A percentile compares a stretch with the other conserved stretches of the same genome.
phyloP scores from a whole-genome alignment of 1,284 basidiomycete genomes.

The Ganoderma leucocontextum region DNA sequence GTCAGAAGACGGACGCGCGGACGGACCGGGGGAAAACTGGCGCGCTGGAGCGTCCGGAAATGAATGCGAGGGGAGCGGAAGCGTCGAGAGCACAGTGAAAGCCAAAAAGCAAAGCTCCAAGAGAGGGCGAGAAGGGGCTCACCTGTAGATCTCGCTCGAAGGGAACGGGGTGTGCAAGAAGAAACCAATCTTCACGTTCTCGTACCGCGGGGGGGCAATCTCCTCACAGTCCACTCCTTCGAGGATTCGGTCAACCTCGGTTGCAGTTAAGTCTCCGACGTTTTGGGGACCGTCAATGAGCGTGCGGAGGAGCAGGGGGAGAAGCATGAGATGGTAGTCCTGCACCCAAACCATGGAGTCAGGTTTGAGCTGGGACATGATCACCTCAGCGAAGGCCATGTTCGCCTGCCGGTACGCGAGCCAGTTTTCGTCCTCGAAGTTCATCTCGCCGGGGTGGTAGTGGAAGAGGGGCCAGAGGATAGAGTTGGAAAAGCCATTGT shows the following conservation, averaged over 20 bases:
- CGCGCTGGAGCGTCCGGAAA: constrained; percentile 7
- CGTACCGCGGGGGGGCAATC: constrained; percentile 49
- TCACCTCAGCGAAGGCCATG: constrained; percentile 91
- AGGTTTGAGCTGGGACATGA: constrained; percentile 78
- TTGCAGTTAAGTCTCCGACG: constrained; percentile 68
- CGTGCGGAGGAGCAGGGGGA: constrained; percentile 92
- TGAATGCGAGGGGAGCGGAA: constrained; percentile 16
- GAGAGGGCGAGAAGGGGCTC: constrained; percentile 38
- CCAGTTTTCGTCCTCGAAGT: constrained; percentile 99
- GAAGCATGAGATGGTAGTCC: constrained; percentile 97
- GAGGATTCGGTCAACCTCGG: constrained; percentile 78
- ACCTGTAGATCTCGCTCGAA: constrained; percentile 97
- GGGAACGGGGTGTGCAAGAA: constrained; percentile 99
- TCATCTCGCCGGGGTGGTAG: constrained; percentile 99
- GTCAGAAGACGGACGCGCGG: constrained; percentile 20
- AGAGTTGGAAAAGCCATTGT: constrained; percentile 99
- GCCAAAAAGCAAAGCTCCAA: constrained; percentile 3
- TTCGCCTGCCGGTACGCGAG: constrained; percentile 98
- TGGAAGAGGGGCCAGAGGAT: constrained; percentile 99
- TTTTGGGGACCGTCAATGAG: constrained; percentile 79
- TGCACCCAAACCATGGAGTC: constrained; percentile 99
- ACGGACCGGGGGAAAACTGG: constrained; percentile 25
- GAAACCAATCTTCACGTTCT: constrained; percentile 92
- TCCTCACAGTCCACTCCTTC: constrained; percentile 77
- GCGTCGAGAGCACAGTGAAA: constrained; percentile 11